A percentile compares a stretch with the other conserved stretches of the same genome.
These are phyloP conservation scores for Solanum pinnatisectum DNA, from an alignment of 257 asterid species.

Conservation along the genomic window DNA sequence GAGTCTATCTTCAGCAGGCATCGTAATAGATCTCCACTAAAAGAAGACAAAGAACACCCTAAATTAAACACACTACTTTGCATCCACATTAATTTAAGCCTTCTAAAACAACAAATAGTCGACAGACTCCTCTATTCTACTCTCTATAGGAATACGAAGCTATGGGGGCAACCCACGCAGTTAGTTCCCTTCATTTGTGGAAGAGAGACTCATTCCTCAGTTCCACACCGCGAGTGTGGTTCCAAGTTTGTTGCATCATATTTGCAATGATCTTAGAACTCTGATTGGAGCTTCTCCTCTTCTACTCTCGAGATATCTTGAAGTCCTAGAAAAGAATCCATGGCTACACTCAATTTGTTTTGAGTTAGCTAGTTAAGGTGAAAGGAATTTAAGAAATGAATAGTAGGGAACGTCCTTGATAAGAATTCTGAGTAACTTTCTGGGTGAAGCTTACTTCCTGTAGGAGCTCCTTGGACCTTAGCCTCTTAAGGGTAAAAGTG, in stretches of 20 bases:
- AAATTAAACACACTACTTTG: neutral
- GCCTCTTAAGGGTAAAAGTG: neutral
- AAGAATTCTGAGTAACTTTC: neutral
- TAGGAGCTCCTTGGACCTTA: neutral
- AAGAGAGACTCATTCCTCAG: neutral
- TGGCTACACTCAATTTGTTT: neutral
- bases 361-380: neutral
- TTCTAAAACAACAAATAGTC: neutral
- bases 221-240: neutral
- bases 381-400: neutral
- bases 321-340: neutral
- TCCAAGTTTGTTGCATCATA: neutral
- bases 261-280: neutral
- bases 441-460: neutral
- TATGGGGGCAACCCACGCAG: neutral
- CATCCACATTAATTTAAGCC: neutral
- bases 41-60: neutral
- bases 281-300: neutral
- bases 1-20: neutral
- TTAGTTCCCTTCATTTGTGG: neutral
- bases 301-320: neutral
- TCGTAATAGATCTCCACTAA: neutral
- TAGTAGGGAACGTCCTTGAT: neutral
- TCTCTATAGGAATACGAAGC: neutral
- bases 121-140: neutral